Conservation (phyloP, 2,329 filamentous ascomycete species). For the Tolypocladium sp. region DNA sequence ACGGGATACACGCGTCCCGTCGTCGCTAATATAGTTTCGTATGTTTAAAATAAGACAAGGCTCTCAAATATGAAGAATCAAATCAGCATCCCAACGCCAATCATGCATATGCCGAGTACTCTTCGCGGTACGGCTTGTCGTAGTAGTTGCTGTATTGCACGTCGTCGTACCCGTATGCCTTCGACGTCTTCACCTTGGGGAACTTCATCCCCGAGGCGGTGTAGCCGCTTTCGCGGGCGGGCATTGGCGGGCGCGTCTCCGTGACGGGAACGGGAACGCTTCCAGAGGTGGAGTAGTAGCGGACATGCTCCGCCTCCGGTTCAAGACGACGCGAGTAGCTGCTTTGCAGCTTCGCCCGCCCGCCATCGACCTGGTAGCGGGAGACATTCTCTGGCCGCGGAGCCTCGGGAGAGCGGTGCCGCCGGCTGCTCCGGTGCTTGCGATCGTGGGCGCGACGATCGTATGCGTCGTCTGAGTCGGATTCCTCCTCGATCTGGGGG, state of each 20-base stretch:
- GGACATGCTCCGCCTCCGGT: constrained; percentile 9
- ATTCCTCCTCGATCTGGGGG: constrained; percentile 23
- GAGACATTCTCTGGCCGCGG: constrained; percentile 11
- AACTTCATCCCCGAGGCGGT: constrained; percentile 13
- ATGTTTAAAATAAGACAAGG: neutral
- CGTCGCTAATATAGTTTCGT: neutral
- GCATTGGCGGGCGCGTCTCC: constrained; percentile 19
- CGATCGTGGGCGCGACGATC: constrained; percentile 17
- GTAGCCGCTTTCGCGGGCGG: constrained; percentile 20
- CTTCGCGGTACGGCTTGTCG: constrained; percentile 14
- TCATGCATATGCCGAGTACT: constrained; percentile 13
- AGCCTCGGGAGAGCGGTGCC: constrained; percentile 23
- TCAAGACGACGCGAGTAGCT: constrained; percentile 18
- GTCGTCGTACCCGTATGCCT: constrained; percentile 17
- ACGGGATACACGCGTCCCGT: neutral
- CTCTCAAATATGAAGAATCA: neutral
- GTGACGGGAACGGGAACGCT: constrained; percentile 8
- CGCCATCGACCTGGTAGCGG: constrained; percentile 20
- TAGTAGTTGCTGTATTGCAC: constrained; percentile 21
- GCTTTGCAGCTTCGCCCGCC: constrained; percentile 16
- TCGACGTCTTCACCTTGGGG: constrained; percentile 25
- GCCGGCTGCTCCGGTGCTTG: constrained; percentile 26
- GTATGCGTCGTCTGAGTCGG: constrained; percentile 24
- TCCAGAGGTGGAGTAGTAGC: constrained; percentile 12
- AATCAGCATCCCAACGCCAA: constrained; percentile 4